Evolutionary conservation across 768 basidiomycete species (phyloP).

Genomic region (Gelatoporia subvermispora): DNA sequence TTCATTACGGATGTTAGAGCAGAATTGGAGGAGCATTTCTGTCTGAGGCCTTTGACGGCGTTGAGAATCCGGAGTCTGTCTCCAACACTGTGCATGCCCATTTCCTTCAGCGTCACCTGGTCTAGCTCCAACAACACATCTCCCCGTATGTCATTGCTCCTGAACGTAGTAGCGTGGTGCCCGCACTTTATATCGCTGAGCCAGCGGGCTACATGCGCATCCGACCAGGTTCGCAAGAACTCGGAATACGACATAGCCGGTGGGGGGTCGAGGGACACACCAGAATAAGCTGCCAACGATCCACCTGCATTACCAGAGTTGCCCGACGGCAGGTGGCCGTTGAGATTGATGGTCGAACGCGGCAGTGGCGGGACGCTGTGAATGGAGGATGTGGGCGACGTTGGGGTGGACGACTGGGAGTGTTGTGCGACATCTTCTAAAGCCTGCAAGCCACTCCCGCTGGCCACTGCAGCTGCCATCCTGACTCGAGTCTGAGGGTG

Average conservation of each 20-base stretch:
- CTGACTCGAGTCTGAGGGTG: background rate
- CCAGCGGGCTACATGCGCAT: conserved; percentile 72
- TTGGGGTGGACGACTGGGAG: conserved; percentile 31
- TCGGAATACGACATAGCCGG: conserved; percentile 54
- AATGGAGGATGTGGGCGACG: conserved; percentile 32
- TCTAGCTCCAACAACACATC: conserved; percentile 91
- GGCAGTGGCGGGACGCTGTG: conserved; percentile 17
- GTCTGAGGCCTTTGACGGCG: conserved; percentile 76
- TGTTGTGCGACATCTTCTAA: conserved; percentile 35
- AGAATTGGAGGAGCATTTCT: conserved; percentile 36
- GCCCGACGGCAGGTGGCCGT: no score
- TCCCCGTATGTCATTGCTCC: conserved; percentile 85
- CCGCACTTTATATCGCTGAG: conserved; percentile 72
- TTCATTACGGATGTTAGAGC: conserved; percentile 16
- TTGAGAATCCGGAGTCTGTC: conserved; percentile 85
- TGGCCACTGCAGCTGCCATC: conserved; percentile 23
- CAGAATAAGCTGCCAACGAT: conserved; percentile 31
- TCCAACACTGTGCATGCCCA: conserved; percentile 85
- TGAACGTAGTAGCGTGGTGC: conserved; percentile 64
- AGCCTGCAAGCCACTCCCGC: conserved; percentile 19
- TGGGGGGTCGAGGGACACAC: conserved; percentile 52
- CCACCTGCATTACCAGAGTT: conserved; percentile 34
- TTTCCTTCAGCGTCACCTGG: conserved; percentile 80
- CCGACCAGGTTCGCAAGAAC: conserved; percentile 67
- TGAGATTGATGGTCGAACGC: conserved; percentile 36